Conservation (phyloP, 2,329 filamentous ascomycete genomes). For the Helminthosporium solani region DNA sequence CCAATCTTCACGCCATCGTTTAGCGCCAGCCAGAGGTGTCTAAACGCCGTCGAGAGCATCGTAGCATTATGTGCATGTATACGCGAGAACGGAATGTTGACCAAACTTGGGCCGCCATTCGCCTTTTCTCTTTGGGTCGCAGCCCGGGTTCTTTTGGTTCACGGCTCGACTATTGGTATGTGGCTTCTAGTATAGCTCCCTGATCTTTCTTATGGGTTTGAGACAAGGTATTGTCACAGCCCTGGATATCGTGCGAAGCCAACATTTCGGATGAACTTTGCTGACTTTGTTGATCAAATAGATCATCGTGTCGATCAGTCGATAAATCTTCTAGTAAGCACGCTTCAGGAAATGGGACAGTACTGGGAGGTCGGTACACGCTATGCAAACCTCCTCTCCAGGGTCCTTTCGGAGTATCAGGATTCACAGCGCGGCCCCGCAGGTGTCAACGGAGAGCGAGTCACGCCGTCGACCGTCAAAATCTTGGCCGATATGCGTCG, state of each 20-base stretch:
- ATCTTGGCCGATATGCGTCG: slow-evolving; percentile 90
- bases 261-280: too few species aligned
- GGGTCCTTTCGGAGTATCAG: slow-evolving; percentile 82
- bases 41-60: slow-evolving; percentile 70
- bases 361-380: slow-evolving; percentile 85
- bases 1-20: slow-evolving; percentile 88
- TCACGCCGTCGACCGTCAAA: slow-evolving; percentile 78
- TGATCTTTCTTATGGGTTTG: too few species aligned
- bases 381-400: slow-evolving; percentile 75
- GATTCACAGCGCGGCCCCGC: slow-evolving; percentile 66
- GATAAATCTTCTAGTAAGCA: slow-evolving; percentile 79
- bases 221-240: too few species aligned
- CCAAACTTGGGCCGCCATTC: slow-evolving; percentile 83
- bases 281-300: too few species aligned
- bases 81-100: slow-evolving; percentile 68
- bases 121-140: slow-evolving; percentile 93
- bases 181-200: too few species aligned
- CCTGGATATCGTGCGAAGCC: too few species aligned
- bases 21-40: slow-evolving; percentile 78
- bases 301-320: slow-evolving; percentile 76
- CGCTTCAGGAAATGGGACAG: slow-evolving; percentile 74
- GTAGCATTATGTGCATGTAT: slow-evolving; percentile 77
- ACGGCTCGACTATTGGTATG: slow-evolving; percentile 75
- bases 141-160: slow-evolving; percentile 80
- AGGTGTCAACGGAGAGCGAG: slow-evolving; percentile 64